Base-by-base conservation (phyloP, 495 filamentous ascomycete species). In the Apiosordaria backusii region DNA sequence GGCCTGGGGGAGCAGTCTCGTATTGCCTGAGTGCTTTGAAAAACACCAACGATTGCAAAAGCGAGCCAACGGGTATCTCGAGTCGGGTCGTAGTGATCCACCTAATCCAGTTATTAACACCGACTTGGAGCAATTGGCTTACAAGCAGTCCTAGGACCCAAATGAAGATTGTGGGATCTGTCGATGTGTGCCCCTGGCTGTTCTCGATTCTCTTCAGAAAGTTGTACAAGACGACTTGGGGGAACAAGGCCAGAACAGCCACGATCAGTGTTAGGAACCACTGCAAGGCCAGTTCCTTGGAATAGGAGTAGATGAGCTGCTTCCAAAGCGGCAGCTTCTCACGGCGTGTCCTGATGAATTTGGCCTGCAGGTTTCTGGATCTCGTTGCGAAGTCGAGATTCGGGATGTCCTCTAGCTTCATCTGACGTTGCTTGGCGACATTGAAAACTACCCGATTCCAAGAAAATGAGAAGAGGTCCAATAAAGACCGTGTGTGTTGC, bases 1-100 rank as follows among this genome's bases (percentile, higher is more conserved):
- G 83, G 19, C 68, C 68, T 4, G 75, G 68, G 25, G 77, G 78
- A 66, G 89, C 90, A 1, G 86, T 84, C 74, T 92, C 89, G 65
- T 91, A 91, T 55, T 86, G 83, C 19, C 83, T 82, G 78, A 89
- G 85, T 0, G 88, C 82, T 68, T 92, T 92, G 50, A 81, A 79
- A 63, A 91, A 91, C 5, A 91, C 82, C n/a, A 89, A 69, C 1
- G 86, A 85, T 5, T 88, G 88, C 18, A 91, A 70, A 57, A 89
- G 83, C 6, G 82, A 80, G 53, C 84, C 81, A 10, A 90, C 78
- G 0, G 86, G 88, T 26, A 88, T 79, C 26, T 83, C 84, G 3
- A 90, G 67, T 23, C 82, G 80, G 7, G 85, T 85, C 61, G 79
- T 86, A 4, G 84, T 83, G 45, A 86, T 71, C 88, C 88, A 90